Percentiles rank a stretch among this genome's conserved stretches.
These are phyloP conservation scores for Xanthoconium stramineum DNA, from an alignment of 768 basidiomycete species.

Conservation along the genomic window DNA sequence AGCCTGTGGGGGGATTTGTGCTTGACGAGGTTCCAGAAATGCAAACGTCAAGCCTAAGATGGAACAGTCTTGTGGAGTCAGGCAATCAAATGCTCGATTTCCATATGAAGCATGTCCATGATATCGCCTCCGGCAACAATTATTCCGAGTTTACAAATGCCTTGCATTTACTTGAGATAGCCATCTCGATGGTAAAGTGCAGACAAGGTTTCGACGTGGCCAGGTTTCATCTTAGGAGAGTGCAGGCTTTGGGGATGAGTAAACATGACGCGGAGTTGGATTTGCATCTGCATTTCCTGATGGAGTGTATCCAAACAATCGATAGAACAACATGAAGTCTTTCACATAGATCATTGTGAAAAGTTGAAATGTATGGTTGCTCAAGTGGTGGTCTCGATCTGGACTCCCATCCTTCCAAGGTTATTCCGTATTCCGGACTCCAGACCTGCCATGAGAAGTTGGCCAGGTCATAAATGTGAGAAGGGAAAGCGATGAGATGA, in stretches of 20 bases:
- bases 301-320: neutral
- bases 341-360: too few species aligned
- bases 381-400: too few species aligned
- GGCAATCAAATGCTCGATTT: neutral
- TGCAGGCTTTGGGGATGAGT: neutral
- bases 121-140: neutral
- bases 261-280: neutral
- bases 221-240: neutral
- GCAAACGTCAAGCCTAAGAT: neutral
- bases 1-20: fast-evolving
- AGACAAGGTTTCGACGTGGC: neutral
- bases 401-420: too few species aligned
- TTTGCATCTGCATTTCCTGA: neutral
- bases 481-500: too few species aligned
- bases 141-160: neutral
- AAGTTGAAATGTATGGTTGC: too few species aligned
- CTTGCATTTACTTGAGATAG: neutral
- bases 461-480: too few species aligned
- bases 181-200: neutral
- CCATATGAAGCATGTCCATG: neutral
- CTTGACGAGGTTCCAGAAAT: neutral
- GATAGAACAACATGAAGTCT: neutral
- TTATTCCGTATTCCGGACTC: too few species aligned
- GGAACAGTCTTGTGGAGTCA: neutral
- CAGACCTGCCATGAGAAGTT: too few species aligned